phyloP scores from a whole-genome alignment of 139 green algal genomes.

The Chlamydomonas schloesseri region DNA sequence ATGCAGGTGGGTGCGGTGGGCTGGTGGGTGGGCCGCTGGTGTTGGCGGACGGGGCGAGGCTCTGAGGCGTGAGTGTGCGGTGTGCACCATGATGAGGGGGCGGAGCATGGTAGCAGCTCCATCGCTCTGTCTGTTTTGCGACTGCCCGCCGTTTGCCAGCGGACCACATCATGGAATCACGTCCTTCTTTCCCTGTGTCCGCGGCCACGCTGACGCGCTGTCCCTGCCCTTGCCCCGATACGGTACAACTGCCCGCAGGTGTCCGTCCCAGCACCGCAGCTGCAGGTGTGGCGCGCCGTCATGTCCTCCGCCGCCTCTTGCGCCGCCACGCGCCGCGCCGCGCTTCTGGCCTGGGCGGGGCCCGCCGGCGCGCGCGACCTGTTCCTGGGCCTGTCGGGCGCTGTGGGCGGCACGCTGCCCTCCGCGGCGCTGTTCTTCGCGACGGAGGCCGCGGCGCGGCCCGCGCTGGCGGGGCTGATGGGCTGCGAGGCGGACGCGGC shows the following conservation, averaged over 20 bases:
- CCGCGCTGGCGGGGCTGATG: conserved; percentile 8
- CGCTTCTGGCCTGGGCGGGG: conserved; percentile 1
- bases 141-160: too few relatives aligned
- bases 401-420: conserved; percentile 72
- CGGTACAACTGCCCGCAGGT: too few relatives aligned
- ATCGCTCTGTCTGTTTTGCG: too few relatives aligned
- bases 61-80: too few relatives aligned
- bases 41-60: too few relatives aligned
- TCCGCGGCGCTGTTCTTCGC: conserved; percentile 77
- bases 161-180: too few relatives aligned
- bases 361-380: conserved; percentile 57
- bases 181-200: too few relatives aligned
- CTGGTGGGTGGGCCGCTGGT: too few relatives aligned
- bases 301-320: background rate
- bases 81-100: too few relatives aligned
- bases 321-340: background rate
- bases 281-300: conserved; percentile 26
- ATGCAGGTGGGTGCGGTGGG: conserved; percentile 59
- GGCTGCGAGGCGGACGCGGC: conserved; percentile 3
- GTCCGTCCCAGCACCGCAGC: background rate
- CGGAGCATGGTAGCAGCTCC: too few relatives aligned
- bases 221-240: too few relatives aligned
- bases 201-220: too few relatives aligned
- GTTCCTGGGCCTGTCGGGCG: conserved; percentile 69
- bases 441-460: conserved; percentile 65